Base-by-base conservation (phyloP, 2,329 filamentous ascomycete species). In the Biscogniauxia sp. region DNA sequence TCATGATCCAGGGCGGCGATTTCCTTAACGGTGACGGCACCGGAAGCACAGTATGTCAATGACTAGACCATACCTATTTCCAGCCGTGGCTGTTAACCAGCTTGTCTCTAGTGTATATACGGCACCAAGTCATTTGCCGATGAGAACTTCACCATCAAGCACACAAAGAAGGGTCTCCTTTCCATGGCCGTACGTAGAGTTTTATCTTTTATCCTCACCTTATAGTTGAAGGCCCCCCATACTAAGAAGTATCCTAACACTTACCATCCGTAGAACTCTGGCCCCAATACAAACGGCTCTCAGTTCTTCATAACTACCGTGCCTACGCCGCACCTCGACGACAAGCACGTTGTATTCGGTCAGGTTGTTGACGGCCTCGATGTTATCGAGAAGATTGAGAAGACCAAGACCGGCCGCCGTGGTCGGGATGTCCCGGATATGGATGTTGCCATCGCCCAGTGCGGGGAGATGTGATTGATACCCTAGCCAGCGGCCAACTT, bases 241-340 rank as follows among this genome's bases (percentile, higher is more conserved):
- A 25, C 58, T 64, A 55, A 62, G 37, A 51, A 20, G 5, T 2
- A 23, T 2, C 2, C 28, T 17, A 50, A 13, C 59, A 17, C 23
- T 57, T 20, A 50, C n/a, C 49, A n/a, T 17, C 23, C 11, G 32
- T 64, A 95, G 89, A 97, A 97, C 74, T 90, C 91, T 26, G 94
- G 94, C 0, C 90, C 91, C 57, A 90, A 97, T 77, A 94, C 91
- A 66, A 98, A 98, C 76, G 95, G 95, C 45, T 93, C 88, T 61
- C 95, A 98, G 73, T 99, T 99, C 82, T 99, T 99, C 82, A 94
- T 98, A 79, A 97, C 93, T 1, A 95, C 91, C 0, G 90, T 90
- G 1, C 83, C 90, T 5, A 95, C 94, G 0, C 92, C 92, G 1
- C 96, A 96, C 73, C 80, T 99, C 25, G 90, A 98, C 77, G 86